Evolutionary conservation across 1,284 basidiomycete species (phyloP).

Genomic region (Pseudozyma sp.): DNA sequence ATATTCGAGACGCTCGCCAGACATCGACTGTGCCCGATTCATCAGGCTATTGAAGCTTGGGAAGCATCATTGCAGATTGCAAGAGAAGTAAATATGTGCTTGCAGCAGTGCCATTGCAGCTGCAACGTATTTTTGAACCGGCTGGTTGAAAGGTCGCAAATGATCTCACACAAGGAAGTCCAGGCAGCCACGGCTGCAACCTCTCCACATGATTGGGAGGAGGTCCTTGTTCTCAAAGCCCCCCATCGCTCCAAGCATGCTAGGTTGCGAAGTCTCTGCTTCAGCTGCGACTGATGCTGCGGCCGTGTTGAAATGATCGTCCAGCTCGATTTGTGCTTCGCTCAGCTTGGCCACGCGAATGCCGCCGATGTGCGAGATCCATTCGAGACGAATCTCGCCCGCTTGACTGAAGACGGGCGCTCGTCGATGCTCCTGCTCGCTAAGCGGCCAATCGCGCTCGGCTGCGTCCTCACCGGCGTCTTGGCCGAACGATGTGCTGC

Average conservation of each 20-base stretch:
- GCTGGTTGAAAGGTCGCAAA: too few species aligned
- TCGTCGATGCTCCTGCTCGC: conserved; percentile 35
- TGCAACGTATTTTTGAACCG: background rate
- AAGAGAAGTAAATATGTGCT: too few species aligned
- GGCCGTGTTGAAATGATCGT: background rate
- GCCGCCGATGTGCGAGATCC: conserved; percentile 65
- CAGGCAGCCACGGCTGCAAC: conserved; percentile 49
- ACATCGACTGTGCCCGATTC: too few species aligned
- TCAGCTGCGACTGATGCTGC: background rate
- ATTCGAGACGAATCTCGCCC: conserved; percentile 58
- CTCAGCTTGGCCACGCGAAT: conserved; percentile 52
- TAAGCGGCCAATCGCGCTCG: conserved; percentile 48
- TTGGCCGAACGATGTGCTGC: conserved; percentile 20
- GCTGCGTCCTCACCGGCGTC: conserved; percentile 2
- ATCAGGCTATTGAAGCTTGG: too few species aligned
- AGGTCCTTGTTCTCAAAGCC: conserved; percentile 43
- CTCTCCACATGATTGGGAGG: conserved; percentile 53
- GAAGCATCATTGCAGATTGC: too few species aligned
- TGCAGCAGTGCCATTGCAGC: background rate
- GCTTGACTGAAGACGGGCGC: conserved; percentile 55
- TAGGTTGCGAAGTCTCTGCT: conserved; percentile 8
- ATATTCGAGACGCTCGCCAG: too few species aligned
- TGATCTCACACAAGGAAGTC: conserved; percentile 39
- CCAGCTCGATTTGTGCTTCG: conserved; percentile 33
- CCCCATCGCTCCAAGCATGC: conserved; percentile 36